Percentiles rank a stretch among this genome's conserved stretches.
Conservation (phyloP, 495 filamentous ascomycete genomes). For the Talaromyces trachyspermus region DNA sequence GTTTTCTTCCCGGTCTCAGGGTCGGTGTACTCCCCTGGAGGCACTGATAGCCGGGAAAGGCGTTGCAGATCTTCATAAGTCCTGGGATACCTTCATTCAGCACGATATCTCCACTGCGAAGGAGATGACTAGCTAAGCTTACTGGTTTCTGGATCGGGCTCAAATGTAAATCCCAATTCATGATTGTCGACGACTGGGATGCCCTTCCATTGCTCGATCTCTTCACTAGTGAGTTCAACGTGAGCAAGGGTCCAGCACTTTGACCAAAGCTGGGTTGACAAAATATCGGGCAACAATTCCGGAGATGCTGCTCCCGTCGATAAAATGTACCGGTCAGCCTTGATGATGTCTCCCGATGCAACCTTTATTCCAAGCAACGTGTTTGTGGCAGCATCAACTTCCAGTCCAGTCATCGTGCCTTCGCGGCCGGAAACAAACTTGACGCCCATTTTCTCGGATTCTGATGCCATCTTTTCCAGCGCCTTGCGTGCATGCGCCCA, state of each 20-base stretch:
- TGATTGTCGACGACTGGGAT: constrained; percentile 34
- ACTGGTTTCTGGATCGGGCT: constrained; percentile 33
- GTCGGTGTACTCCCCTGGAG: constrained; percentile 31
- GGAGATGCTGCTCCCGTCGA: constrained; percentile 4
- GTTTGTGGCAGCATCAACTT: background rate
- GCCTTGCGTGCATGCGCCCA: constrained; percentile 34
- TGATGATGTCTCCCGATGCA: constrained; percentile 3
- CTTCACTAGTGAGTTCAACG: constrained; percentile 33
- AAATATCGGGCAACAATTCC: constrained; percentile 4
- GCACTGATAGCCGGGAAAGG: constrained; percentile 10
- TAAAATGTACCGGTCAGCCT: constrained; percentile 3
- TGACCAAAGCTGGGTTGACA: constrained; percentile 9
- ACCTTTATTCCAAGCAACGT: constrained; percentile 3
- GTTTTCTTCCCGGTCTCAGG: constrained; percentile 10
- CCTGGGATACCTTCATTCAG: background rate
- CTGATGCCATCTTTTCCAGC: constrained; percentile 23
- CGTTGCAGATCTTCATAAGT: constrained; percentile 7
- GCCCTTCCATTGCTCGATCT: constrained; percentile 27
- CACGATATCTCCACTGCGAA: background rate
- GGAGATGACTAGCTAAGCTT: constrained; percentile 32
- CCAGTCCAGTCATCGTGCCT: constrained; percentile 4
- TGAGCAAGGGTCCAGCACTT: constrained; percentile 33
- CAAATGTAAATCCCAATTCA: constrained; percentile 42
- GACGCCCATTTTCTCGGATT: constrained; percentile 29
- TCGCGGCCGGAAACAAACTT: constrained; percentile 25